Evolutionary conservation across 2,329 filamentous ascomycete species (phyloP).

Genomic region (Calonectria ilicicola): DNA sequence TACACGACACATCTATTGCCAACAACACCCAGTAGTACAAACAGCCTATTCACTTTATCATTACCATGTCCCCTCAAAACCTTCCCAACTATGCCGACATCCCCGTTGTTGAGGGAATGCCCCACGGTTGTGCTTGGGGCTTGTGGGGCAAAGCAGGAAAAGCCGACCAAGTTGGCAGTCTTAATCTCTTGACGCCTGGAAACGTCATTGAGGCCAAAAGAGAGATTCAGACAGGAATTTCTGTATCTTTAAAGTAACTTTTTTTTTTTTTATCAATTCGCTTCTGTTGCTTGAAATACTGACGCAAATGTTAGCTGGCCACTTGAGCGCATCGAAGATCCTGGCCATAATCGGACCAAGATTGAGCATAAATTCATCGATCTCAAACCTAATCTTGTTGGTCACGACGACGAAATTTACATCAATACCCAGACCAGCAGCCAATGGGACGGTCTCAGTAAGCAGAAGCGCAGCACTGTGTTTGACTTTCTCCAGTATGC

Average conservation of each 20-base stretch:
- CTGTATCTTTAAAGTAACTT: constrained; percentile 64
- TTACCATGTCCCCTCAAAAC: neutral
- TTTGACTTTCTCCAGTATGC: too few relatives aligned
- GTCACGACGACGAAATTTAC: constrained; percentile 62
- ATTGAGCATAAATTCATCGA: constrained; percentile 7
- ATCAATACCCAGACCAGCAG: constrained; percentile 68
- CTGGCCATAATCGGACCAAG: neutral
- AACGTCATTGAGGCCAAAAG: constrained; percentile 45
- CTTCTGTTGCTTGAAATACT: neutral
- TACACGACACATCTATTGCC: too few relatives aligned
- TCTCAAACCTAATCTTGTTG: constrained; percentile 30
- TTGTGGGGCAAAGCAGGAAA: constrained; percentile 58
- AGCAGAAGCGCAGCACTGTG: constrained; percentile 31
- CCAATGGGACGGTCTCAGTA: constrained; percentile 66
- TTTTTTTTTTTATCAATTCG: neutral
- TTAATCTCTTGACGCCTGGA: constrained; percentile 64
- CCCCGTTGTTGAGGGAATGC: constrained; percentile 56
- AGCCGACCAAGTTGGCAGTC: constrained; percentile 62
- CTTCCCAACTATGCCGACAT: constrained; percentile 58
- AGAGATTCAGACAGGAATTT: constrained; percentile 53
- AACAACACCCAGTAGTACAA: too few relatives aligned
- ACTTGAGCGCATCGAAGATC: constrained; percentile 43
- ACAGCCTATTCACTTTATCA: neutral
- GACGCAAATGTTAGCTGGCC: constrained; percentile 50
- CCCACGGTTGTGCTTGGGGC: constrained; percentile 64